Evolutionary conservation across 768 basidiomycete genomes (phyloP).

Genomic region (Trametes sanguinea): DNA sequence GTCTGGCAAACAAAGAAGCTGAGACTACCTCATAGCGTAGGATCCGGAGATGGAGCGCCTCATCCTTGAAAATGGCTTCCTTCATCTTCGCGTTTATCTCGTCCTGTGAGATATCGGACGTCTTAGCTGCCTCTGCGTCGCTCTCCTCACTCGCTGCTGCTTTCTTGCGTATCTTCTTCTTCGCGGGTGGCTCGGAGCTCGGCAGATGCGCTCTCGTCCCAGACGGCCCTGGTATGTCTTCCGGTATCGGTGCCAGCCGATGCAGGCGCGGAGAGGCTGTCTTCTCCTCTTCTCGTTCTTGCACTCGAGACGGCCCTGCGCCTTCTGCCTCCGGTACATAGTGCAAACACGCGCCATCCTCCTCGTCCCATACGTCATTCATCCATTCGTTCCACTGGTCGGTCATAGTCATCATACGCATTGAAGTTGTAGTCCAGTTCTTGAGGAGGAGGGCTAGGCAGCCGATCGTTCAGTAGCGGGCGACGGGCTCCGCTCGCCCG

Average conservation of each 20-base stretch:
- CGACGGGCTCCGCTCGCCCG: neutral
- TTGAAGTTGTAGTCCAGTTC: neutral
- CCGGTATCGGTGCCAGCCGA: neutral
- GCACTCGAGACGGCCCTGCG: neutral
- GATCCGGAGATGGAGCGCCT: slow-evolving; percentile 53
- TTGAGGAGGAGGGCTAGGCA: neutral
- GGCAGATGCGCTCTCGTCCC: neutral
- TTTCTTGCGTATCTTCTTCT: slow-evolving; percentile 19
- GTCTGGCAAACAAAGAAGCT: no score
- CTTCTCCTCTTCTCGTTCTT: neutral
- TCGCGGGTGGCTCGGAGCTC: neutral
- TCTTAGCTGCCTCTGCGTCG: slow-evolving; percentile 1
- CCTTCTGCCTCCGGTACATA: slow-evolving; percentile 33
- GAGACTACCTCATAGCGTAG: slow-evolving; percentile 63
- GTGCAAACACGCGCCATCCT: slow-evolving; percentile 39
- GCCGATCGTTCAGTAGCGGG: slow-evolving; percentile 6
- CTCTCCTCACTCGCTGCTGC: slow-evolving; percentile 10
- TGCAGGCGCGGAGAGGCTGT: neutral
- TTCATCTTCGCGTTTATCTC: slow-evolving; percentile 47
- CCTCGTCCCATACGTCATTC: slow-evolving; percentile 11
- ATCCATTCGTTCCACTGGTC: slow-evolving; percentile 9
- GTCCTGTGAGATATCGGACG: slow-evolving; percentile 35
- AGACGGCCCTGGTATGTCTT: neutral
- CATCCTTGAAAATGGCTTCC: slow-evolving; percentile 46
- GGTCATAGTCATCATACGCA: neutral